Evolutionary conservation across 495 filamentous ascomycete genomes (phyloP).

Genomic region (Hypomontagnella monticulosa): DNA sequence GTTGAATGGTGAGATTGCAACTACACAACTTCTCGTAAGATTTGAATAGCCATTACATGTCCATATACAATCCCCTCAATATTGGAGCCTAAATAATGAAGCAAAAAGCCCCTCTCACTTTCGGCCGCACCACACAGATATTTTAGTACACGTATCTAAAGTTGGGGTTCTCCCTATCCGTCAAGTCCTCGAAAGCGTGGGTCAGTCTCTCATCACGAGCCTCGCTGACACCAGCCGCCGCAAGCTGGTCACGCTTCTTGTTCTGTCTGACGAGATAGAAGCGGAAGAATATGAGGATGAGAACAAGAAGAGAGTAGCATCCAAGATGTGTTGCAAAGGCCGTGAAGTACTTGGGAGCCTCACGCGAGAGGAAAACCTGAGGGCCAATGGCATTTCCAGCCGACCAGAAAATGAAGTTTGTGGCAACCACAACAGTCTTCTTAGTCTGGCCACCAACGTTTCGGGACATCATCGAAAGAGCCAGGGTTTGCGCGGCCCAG

Average conservation of each 20-base stretch:
- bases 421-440: conserved; percentile 58
- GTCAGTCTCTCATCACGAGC: conserved; percentile 53
- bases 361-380: conserved; percentile 62
- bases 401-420: conserved; percentile 62
- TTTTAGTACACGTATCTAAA: conserved; percentile 62
- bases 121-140: neutral
- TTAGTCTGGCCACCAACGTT: conserved; percentile 67
- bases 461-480: conserved; percentile 60
- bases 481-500: conserved; percentile 66
- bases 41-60: too few species aligned
- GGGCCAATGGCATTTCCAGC: conserved; percentile 63
- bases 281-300: conserved; percentile 57
- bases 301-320: conserved; percentile 60
- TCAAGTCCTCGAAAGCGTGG: conserved; percentile 68
- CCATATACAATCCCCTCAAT: too few species aligned
- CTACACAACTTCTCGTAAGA: too few species aligned
- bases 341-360: conserved; percentile 62
- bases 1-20: too few species aligned
- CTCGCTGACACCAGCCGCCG: conserved; percentile 52
- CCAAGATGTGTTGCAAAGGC: conserved; percentile 65
- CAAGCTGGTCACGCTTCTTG: conserved; percentile 56
- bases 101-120: neutral
- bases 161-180: conserved; percentile 65
- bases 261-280: conserved; percentile 60
- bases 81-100: neutral